These are phyloP conservation scores for Alopecurus myosuroides DNA, from an alignment of 176 grass and related monocot species.

Conservation along the genomic window DNA sequence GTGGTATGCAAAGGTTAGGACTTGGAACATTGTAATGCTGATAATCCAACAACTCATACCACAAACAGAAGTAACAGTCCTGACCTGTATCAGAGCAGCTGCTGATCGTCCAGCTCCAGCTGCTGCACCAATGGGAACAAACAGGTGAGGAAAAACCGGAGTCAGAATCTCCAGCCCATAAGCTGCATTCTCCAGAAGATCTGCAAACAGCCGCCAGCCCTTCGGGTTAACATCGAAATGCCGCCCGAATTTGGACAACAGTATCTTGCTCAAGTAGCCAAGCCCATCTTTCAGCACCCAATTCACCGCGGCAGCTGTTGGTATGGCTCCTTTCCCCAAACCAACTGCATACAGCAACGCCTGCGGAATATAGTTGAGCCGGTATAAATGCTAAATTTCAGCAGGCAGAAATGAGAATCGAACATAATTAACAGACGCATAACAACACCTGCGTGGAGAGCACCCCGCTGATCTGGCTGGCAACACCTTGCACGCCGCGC, in stretches of 20 bases:
- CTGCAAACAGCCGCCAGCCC: constrained; percentile 80
- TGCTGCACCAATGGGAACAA: constrained; percentile 79
- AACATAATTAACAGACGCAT: neutral
- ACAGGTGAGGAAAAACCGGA: constrained; percentile 83
- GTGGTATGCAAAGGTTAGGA: neutral
- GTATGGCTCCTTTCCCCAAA: constrained; percentile 85
- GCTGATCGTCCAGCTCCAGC: constrained; percentile 84
- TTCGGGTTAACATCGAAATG: constrained; percentile 97
- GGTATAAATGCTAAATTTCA: neutral
- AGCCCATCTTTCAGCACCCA: constrained; percentile 95
- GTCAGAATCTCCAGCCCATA: constrained; percentile 93
- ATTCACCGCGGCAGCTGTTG: constrained; percentile 78
- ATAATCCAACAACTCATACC: neutral
- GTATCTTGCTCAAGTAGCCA: constrained; percentile 91
- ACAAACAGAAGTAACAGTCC: neutral
- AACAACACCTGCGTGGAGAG: constrained; percentile 74
- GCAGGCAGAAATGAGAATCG: neutral
- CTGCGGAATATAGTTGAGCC: constrained; percentile 20
- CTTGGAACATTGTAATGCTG: neutral
- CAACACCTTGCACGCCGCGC: constrained; percentile 74
- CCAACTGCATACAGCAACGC: constrained; percentile 86
- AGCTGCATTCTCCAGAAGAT: constrained; percentile 82
- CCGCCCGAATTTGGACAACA: constrained; percentile 77
- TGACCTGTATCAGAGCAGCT: constrained; percentile 86
- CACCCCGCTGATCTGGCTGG: constrained; percentile 82